These are phyloP conservation scores for Rhododendron kiyosumense DNA, from an alignment of 148 eudicot species.

Conservation along the genomic window DNA sequence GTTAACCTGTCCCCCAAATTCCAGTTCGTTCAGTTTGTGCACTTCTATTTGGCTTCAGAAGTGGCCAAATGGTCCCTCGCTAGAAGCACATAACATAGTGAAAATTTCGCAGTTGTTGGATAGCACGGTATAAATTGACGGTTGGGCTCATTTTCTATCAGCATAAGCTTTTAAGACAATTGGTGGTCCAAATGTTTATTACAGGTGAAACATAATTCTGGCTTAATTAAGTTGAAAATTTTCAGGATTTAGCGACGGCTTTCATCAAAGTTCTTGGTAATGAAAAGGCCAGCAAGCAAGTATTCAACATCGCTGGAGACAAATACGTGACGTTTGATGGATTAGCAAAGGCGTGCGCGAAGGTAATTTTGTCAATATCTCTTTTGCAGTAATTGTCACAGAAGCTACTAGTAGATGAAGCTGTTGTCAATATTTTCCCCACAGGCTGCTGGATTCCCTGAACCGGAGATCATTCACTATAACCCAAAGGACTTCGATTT, in stretches of 20 bases:
- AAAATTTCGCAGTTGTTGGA: background rate
- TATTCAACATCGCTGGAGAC: conserved; percentile 84
- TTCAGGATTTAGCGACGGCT: conserved; percentile 82
- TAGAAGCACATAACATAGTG: background rate
- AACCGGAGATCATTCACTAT: conserved; percentile 88
- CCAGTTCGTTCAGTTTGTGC: background rate
- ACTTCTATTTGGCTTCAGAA: background rate
- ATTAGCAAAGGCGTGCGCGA: conserved; percentile 92
- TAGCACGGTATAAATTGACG: background rate
- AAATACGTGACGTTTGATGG: conserved; percentile 97
- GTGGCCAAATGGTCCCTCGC: background rate
- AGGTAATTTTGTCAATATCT: conserved; percentile 38
- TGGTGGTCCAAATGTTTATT: background rate
- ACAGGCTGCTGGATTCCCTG: conserved; percentile 97
- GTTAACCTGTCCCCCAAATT: background rate
- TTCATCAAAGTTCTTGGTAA: conserved; percentile 78
- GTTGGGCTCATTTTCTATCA: background rate
- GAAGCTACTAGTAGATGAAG: background rate
- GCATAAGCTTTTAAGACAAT: background rate
- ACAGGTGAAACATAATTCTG: background rate
- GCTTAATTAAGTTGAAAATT: background rate
- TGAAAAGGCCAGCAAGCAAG: conserved; percentile 79
- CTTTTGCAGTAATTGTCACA: background rate
- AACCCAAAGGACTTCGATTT: conserved; percentile 93
- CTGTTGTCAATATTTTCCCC: background rate